Percentiles rank a stretch among this genome's conserved stretches.
These are phyloP conservation scores for Nepenthes alata DNA, from an alignment of 179 eudicot species.

Conservation along the genomic window DNA sequence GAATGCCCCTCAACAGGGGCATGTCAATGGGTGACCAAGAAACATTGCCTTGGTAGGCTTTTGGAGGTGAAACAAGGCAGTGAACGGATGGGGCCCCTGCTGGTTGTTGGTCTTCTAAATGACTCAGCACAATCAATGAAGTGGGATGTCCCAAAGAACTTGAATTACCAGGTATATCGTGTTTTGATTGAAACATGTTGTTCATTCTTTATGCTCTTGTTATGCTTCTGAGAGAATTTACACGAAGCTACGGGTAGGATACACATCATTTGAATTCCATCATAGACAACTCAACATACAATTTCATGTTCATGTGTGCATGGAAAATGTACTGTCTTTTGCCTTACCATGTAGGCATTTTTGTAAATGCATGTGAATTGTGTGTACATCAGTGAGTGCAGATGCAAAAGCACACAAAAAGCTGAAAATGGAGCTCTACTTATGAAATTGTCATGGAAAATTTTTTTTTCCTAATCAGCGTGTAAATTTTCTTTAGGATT, in stretches of 20 bases:
- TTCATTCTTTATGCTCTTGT: no score
- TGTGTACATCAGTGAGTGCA: no score
- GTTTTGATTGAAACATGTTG: no score
- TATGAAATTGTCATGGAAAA: background rate
- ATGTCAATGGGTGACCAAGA: slow-evolving; percentile 51
- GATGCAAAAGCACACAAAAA: no score
- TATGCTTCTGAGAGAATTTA: no score
- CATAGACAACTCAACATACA: no score
- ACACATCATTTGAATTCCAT: no score
- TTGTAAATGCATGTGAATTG: no score
- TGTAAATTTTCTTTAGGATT: background rate
- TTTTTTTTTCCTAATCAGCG: no score
- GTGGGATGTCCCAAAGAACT: slow-evolving; percentile 30
- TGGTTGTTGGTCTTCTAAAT: slow-evolving; percentile 44
- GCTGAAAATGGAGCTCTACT: background rate
- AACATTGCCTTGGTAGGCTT: slow-evolving; percentile 38
- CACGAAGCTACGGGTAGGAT: no score
- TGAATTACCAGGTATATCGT: slow-evolving; percentile 56
- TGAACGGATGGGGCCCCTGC: slow-evolving; percentile 71
- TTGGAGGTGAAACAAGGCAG: slow-evolving; percentile 41
- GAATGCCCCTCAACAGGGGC: slow-evolving; percentile 23
- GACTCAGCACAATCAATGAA: slow-evolving; percentile 26
- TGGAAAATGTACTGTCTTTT: no score
- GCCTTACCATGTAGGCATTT: background rate
- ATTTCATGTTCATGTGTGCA: no score